A percentile compares a stretch with the other conserved stretches of the same genome.
Evolutionary conservation across 441 rosid species (phyloP).

Genomic region (Dalechampia spathulata): DNA sequence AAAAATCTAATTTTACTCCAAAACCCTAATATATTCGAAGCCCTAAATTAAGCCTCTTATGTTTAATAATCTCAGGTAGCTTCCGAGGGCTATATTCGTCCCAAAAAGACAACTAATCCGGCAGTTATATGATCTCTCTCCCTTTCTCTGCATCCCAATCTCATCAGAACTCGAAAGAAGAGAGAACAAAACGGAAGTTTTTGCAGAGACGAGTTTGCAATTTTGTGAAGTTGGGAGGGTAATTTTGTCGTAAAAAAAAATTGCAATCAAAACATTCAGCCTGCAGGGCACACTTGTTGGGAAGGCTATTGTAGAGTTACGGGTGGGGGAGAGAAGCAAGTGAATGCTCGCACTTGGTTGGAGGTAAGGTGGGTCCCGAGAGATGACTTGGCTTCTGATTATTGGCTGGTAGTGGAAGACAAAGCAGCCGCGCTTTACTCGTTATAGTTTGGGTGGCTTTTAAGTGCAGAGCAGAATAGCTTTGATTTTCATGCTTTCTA

Average conservation of each 20-base stretch:
- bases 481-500: too few relatives aligned
- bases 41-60: constrained; percentile 13
- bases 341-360: neutral
- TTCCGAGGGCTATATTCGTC: neutral
- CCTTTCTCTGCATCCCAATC: constrained; percentile 1
- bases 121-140: constrained; percentile 5
- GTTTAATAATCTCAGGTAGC: neutral
- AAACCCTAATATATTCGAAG: constrained; percentile 25
- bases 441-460: too few relatives aligned
- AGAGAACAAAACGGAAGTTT: neutral
- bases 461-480: too few relatives aligned
- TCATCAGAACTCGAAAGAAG: neutral
- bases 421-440: too few relatives aligned
- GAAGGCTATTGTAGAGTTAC: constrained; percentile 1
- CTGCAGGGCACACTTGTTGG: neutral
- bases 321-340: neutral
- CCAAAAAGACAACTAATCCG: neutral
- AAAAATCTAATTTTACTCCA: neutral
- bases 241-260: constrained; percentile 18
- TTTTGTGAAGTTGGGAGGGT: constrained; percentile 31
- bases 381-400: neutral
- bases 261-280: neutral
- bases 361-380: neutral
- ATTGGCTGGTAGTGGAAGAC: neutral
- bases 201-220: constrained; percentile 11